Base-by-base conservation (phyloP, 1,284 basidiomycete species). In the Laetiporus sulphureus region DNA sequence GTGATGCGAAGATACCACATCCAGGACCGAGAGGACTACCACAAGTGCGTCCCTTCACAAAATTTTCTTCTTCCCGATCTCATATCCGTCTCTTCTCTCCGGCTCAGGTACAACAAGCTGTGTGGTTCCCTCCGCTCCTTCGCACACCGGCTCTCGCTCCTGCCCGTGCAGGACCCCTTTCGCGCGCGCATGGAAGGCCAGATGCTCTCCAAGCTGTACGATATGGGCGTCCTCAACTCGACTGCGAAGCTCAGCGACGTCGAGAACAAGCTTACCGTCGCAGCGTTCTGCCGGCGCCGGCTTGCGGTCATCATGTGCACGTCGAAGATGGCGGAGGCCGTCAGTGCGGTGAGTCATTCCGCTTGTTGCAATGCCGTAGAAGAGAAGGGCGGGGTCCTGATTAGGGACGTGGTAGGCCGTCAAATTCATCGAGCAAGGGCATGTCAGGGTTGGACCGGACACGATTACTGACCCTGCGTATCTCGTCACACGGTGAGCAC, bases 341-440 rank as follows among this genome's bases (percentile, higher is more conserved):
- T 99, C 49, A 91, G 89, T 56, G 89, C 93, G 41, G 92, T 94
- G 58, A 47, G 88, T 79, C 18, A 31, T 36, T 12, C 38, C 10
- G 41, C 36, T 47, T 32, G 32, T 41, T 47, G 13, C 31, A 30
- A 16, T 27, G 2, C n/a, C n/a, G n/a, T n/a, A n/a, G n/a, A n/a
- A n/a, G n/a, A n/a, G n/a, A n/a, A n/a, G n/a, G n/a, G n/a, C n/a
- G n/a, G n/a, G n/a, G n/a, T n/a, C n/a, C n/a, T n/a, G n/a, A n/a
- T n/a, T n/a, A n/a, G n/a, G 30, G 3, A 31, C 5, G 13, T 24
- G 23, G 33, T 55, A 94, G 91, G 96, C 95, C 7, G 91, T 90
- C 35, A 91, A 90, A 58, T 98, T 96, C 60, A 90, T 99, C 50
- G 96, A 99, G 63, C 95, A 99, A 64, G 96, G 96, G 0, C 95